Conservation (phyloP, 495 filamentous ascomycete genomes). For the Immersiella caudata region DNA sequence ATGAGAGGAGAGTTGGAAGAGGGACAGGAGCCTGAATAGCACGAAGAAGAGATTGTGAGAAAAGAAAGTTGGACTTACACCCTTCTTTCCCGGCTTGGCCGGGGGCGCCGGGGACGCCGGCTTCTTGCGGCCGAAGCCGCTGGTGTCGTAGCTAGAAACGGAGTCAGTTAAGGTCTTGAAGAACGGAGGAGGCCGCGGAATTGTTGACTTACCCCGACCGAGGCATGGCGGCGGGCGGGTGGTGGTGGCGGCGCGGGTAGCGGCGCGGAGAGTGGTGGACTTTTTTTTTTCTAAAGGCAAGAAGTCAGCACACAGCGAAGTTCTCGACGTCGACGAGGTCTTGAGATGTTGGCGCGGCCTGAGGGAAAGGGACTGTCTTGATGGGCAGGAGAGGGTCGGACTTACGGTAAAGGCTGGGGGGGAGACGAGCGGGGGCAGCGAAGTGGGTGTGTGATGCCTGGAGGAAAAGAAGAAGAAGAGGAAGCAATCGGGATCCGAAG, state of each 20-base stretch:
- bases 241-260: background rate
- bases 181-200: background rate
- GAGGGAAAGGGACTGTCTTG: background rate
- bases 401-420: too few species aligned
- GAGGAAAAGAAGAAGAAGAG: background rate
- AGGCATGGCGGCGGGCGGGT: background rate
- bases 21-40: background rate
- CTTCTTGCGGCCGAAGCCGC: constrained; percentile 9
- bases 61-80: background rate
- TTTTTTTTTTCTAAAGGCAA: background rate
- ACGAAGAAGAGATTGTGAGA: background rate
- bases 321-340: too few species aligned
- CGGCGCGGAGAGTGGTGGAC: background rate
- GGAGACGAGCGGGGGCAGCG: too few species aligned
- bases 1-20: background rate
- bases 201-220: background rate
- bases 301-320: background rate
- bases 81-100: constrained; percentile 9
- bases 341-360: background rate
- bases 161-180: constrained; percentile 1
- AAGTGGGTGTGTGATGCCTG: too few species aligned
- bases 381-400: background rate
- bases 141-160: constrained; percentile 26
- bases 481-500: background rate
- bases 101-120: background rate